Evolutionary conservation across 257 asterid species (phyloP), one percentile per base, ranked within the genome.

Genomic region (Nyctanthes arbortristis): DNA sequence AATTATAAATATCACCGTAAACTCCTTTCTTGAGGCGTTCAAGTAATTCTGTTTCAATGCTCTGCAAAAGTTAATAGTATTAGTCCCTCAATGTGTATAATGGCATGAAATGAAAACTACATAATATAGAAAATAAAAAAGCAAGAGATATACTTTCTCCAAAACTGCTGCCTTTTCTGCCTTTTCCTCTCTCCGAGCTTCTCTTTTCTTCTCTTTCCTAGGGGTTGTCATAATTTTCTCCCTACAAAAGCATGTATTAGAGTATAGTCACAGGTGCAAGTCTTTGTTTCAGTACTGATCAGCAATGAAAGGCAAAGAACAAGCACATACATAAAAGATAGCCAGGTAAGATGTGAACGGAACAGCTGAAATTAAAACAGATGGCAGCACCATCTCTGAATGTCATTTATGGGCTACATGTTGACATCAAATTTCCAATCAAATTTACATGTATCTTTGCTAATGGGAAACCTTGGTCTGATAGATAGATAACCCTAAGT

Each of bases 141-240:
- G 36, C 1, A 57, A 9, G 4, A 27, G 39, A 66, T 71, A 31
- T 72, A 91, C 99, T 77, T 84, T 88, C 68, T 88, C 97, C 58
- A 94, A 65, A 25, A 72, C 71, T 67, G 98, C 99, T 32, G 96
- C 98, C 68, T 74, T 84, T 86, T 82, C 90, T 47, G 99, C 97
- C 84, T 94, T 94, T 68, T 91, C 93, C 81, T 84, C 96, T 80
- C 95, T 85, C 61, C 99, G 86, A 37, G 90, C 81, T 74, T 94
- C 98, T 77, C 96, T 82, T 73, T 87, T 94, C 82, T 73, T 88
- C 74, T 79, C 81, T 68, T 84, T 91, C 62, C 95, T 84, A 1
- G 98, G 98, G 35, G 80, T 82, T 18, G 97, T 89, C 95, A 88
- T 86, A 62, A 91, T 78, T 84, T 87, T 94, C 84, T 91, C 99